Conservation (phyloP, 768 basidiomycete species). For the Trametes coccinea region DNA sequence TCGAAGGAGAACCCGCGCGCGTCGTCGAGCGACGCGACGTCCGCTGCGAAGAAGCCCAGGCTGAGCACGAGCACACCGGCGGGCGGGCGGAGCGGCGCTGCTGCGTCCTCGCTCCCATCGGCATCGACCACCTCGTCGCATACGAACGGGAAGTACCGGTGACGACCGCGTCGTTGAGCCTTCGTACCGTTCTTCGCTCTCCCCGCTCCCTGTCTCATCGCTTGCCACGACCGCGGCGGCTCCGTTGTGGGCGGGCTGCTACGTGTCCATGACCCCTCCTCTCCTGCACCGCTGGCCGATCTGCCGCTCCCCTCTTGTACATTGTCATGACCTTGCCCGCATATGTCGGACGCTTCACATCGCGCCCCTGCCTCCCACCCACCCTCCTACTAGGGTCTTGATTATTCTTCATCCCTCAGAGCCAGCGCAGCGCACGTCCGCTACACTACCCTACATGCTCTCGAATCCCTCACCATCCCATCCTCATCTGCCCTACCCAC, state of each 20-base stretch:
- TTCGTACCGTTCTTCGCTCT: not conserved
- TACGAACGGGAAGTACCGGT: conserved; percentile 30
- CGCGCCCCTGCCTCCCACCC: conserved; percentile 4
- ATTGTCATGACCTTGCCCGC: conserved; percentile 3
- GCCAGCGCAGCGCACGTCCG: conserved; percentile 6
- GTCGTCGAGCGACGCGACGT: conserved; percentile 29
- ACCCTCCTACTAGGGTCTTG: conserved; percentile 11
- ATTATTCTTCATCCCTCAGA: conserved; percentile 13
- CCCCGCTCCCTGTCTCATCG: too few relatives aligned
- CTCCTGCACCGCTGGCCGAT: conserved; percentile 13
- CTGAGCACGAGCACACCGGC: conserved; percentile 21
- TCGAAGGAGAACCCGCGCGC: conserved; percentile 65
- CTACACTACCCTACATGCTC: conserved; percentile 14
- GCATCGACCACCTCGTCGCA: conserved; percentile 27
- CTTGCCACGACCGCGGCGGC: not conserved
- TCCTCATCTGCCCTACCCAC: not conserved
- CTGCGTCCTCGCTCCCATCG: conserved; percentile 18
- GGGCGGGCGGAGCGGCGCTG: conserved; percentile 14
- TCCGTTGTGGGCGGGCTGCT: not conserved
- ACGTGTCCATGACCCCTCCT: not conserved
- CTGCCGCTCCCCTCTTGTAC: conserved; percentile 7
- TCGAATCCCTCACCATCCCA: not conserved
- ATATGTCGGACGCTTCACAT: conserved; percentile 4
- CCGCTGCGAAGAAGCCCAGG: conserved; percentile 31
- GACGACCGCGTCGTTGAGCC: conserved; percentile 7